Evolutionary conservation across 2,329 filamentous ascomycete species (phyloP).

Genomic region (Pseudocercospora macadamiae): DNA sequence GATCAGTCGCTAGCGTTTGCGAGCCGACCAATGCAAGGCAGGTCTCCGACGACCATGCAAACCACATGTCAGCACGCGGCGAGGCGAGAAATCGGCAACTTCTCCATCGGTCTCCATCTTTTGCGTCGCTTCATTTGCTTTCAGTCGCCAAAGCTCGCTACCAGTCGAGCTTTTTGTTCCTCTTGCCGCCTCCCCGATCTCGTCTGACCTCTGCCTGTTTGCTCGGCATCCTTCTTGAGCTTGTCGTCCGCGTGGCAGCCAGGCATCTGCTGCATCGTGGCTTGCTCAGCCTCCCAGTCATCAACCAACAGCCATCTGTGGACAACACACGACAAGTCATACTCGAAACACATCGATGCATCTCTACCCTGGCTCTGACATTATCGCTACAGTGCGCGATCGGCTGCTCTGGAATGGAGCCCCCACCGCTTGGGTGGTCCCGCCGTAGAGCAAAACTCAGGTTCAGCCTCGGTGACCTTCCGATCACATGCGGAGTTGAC

Average conservation of each 20-base stretch:
- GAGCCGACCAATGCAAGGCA: constrained; percentile 12
- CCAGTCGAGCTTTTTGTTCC: constrained; percentile 15
- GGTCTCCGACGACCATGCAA: not conserved
- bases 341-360: no score
- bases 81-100: constrained; percentile 9
- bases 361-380: not conserved
- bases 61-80: constrained; percentile 12
- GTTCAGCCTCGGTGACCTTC: not conserved
- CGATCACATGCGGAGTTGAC: not conserved
- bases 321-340: no score
- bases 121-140: not conserved
- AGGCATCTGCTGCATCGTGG: no score
- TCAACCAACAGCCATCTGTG: no score
- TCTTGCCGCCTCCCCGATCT: constrained; percentile 2
- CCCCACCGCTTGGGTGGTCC: not conserved
- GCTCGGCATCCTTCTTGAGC: not conserved
- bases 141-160: constrained; percentile 7
- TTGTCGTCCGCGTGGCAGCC: not conserved
- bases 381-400: constrained; percentile 3
- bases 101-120: not conserved
- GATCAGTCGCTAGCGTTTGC: constrained; percentile 7
- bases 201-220: not conserved
- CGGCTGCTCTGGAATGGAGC: not conserved
- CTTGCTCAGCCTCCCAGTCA: no score
- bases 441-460: not conserved